Conservation (phyloP, 768 basidiomycete species). For the Tremella yokohamensis region DNA sequence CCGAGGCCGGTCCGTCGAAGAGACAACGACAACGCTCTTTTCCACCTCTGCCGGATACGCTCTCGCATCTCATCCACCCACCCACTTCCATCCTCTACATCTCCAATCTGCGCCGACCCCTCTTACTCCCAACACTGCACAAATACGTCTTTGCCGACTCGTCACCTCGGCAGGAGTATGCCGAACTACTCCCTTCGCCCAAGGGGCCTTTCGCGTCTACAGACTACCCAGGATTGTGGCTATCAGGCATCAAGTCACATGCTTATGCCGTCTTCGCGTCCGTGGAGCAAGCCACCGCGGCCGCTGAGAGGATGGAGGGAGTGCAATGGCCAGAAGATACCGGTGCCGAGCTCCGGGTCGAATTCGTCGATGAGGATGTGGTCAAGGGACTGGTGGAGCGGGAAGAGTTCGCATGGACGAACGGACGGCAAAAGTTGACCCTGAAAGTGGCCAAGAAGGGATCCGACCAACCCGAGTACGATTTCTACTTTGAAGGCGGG, state of each 20-base stretch:
- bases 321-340: slow-evolving; percentile 41
- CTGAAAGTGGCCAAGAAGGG: slow-evolving; percentile 28
- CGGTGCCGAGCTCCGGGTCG: slow-evolving; percentile 33
- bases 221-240: slow-evolving; percentile 33
- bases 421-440: slow-evolving; percentile 46
- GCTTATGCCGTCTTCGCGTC: slow-evolving; percentile 34
- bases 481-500: slow-evolving; percentile 21
- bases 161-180: slow-evolving; percentile 1
- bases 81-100: slow-evolving; percentile 48
- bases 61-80: slow-evolving; percentile 44
- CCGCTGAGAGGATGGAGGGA: slow-evolving; percentile 36
- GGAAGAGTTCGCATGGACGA: slow-evolving; percentile 48
- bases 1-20: neutral
- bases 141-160: slow-evolving; percentile 26
- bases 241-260: slow-evolving; percentile 42
- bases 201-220: slow-evolving; percentile 27
- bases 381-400: slow-evolving; percentile 37
- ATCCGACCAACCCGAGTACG: slow-evolving; percentile 20
- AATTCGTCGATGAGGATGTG: slow-evolving; percentile 42
- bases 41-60: slow-evolving; percentile 26
- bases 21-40: neutral
- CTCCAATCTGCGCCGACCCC: slow-evolving; percentile 46
- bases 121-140: slow-evolving; percentile 34
- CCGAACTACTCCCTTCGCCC: slow-evolving; percentile 18
- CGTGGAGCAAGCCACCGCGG: slow-evolving; percentile 21